These are phyloP conservation scores for Mitragyna speciosa DNA, from an alignment of 257 asterid genomes.

Conservation along the genomic window DNA sequence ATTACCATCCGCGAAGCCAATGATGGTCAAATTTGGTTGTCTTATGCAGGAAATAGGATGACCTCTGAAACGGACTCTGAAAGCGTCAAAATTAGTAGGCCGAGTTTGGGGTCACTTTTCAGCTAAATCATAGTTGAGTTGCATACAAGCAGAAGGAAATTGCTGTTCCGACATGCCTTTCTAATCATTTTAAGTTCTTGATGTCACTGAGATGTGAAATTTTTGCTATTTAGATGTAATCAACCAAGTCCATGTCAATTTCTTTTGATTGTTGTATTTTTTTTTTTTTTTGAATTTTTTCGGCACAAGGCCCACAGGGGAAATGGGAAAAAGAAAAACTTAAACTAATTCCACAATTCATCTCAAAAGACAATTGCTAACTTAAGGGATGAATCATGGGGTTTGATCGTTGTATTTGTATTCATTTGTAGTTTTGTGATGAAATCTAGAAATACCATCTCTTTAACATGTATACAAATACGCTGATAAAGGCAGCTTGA, in stretches of 20 bases:
- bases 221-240: background rate
- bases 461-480: background rate
- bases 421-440: background rate
- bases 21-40: background rate
- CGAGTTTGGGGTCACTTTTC: background rate
- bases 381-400: no score
- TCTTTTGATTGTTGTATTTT: background rate
- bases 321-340: no score
- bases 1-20: background rate
- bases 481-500: no score
- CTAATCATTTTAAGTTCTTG: no score
- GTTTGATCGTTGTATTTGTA: background rate
- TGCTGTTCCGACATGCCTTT: background rate
- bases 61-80: background rate
- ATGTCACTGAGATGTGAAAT: background rate
- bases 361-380: no score
- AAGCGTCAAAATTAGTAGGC: background rate
- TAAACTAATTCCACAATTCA: no score
- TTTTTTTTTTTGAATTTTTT: no score
- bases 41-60: slow-evolving; percentile 23
- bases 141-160: background rate
- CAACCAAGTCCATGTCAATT: background rate
- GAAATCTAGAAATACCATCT: background rate
- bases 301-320: no score
- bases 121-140: background rate